Base-by-base conservation (phyloP, 2,329 filamentous ascomycete genomes). In the Aspergillus unguis region DNA sequence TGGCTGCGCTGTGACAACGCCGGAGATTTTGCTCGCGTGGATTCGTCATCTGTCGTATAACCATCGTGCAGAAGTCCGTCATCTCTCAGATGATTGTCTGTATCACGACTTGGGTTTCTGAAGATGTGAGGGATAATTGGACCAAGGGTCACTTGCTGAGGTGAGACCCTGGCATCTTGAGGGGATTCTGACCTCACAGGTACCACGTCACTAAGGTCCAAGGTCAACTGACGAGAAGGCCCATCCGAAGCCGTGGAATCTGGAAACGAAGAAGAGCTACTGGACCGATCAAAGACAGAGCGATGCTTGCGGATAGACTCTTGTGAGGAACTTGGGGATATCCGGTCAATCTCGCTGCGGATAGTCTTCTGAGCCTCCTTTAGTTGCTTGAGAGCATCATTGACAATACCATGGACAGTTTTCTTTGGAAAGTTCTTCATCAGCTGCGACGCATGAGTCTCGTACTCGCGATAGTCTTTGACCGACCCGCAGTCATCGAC, bases 251-350 rank as follows among this genome's bases (percentile, higher is more conserved):
- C 63, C 0, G 72, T 69, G 1, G 72, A 72, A n/a, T 70, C 67
- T 3, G 71, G 70, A 1, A 67, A 77, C 1, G 73, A 75, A 0
- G 74, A 76, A 2, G 72, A 73, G 58, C 75, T 76, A 54, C 72
- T 76, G 10, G 71, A 73, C 25, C 72, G 65, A 52, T 78, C 75
- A 58, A 78, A 78, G 6, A 78, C 73, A 2, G 75, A 78, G 57
- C 65, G 67, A 42, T 72, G 67, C 37, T 69, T 66, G 35, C 65
- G 65, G 26, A 65, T 50, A 2, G 59, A 65, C 36, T 74, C 71
- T 42, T 75, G 68, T 1, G 72, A 73, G 5, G 73, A 72, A 43
- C 66, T 71, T 4, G 75, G 75, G 3, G 76, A 76, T 44, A 71
- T 63, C 26, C 63, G 65, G 31, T 70, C 65, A 35, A 78, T 76